Evolutionary conservation across 148 eudicot genomes (phyloP).

Genomic region (Amaranthus palmeri): DNA sequence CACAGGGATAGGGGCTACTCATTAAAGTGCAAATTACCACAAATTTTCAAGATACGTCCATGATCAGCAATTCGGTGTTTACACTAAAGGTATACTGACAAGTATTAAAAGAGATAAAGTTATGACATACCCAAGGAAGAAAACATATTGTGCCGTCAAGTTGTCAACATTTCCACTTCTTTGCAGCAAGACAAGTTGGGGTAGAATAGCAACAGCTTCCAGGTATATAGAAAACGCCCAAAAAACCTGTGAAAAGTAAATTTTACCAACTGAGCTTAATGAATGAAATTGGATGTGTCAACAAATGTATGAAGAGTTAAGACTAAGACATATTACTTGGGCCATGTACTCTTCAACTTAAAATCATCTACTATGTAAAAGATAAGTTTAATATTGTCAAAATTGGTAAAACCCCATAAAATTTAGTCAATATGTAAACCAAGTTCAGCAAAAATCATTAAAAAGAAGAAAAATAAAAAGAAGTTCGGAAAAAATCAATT

Average conservation of each 20-base stretch:
- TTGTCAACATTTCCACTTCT: conserved; percentile 88
- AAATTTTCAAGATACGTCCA: not conserved
- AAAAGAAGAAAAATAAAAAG: no score
- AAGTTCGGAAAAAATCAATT: no score
- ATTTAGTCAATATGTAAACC: no score
- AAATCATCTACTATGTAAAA: no score
- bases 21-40: not conserved
- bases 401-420: no score
- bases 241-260: conserved; percentile 39
- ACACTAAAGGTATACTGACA: not conserved
- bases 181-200: conserved; percentile 80
- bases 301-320: no score
- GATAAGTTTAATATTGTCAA: no score
- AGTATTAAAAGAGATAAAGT: conserved; percentile 10
- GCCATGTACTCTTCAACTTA: no score
- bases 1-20: not conserved
- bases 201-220: conserved; percentile 90
- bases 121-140: conserved; percentile 67
- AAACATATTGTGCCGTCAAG: conserved; percentile 70
- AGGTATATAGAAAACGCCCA: conserved; percentile 84
- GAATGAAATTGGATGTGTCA: not conserved
- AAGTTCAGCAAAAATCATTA: no score
- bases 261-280: not conserved
- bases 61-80: not conserved
- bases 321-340: not conserved